A percentile compares a stretch with the other conserved stretches of the same genome.
These are phyloP conservation scores for Chloris gayana DNA, from an alignment of 176 grass and related monocot species.

Conservation along the genomic window DNA sequence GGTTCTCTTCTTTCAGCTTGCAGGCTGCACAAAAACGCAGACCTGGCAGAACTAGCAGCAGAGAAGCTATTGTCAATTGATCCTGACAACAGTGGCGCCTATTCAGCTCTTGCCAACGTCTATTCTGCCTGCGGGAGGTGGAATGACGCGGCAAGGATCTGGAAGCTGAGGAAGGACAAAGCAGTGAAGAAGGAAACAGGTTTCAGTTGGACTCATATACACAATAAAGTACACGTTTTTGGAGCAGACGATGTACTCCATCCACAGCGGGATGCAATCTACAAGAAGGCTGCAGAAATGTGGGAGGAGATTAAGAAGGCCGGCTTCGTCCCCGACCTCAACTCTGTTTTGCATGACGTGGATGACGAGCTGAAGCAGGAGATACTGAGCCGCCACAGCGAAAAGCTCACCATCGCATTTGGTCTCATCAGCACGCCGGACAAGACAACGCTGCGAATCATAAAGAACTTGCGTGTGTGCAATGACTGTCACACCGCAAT, in stretches of 20 bases:
- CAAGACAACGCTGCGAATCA: slow-evolving; percentile 57
- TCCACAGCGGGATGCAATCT: slow-evolving; percentile 56
- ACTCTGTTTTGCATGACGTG: slow-evolving; percentile 68
- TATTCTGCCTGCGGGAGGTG: slow-evolving; percentile 94
- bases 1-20: slow-evolving; percentile 84
- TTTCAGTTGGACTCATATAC: slow-evolving; percentile 70
- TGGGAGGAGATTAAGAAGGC: slow-evolving; percentile 78
- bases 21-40: slow-evolving; percentile 67
- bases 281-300: slow-evolving; percentile 50
- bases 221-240: slow-evolving; percentile 61
- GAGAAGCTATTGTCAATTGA: slow-evolving; percentile 68
- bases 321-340: slow-evolving; percentile 54
- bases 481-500: slow-evolving; percentile 70
- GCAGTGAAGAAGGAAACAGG: slow-evolving; percentile 85
- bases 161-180: slow-evolving; percentile 78
- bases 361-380: slow-evolving; percentile 77
- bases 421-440: slow-evolving; percentile 68
- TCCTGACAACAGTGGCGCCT: slow-evolving; percentile 74
- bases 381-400: slow-evolving; percentile 72
- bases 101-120: slow-evolving; percentile 86
- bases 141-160: slow-evolving; percentile 69
- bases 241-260: slow-evolving; percentile 67
- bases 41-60: slow-evolving; percentile 69
- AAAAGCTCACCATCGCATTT: slow-evolving; percentile 82
- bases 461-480: slow-evolving; percentile 82